These are phyloP conservation scores for Ceratocystiopsis minuta DNA, from an alignment of 2,329 filamentous ascomycete species.

Conservation along the genomic window DNA sequence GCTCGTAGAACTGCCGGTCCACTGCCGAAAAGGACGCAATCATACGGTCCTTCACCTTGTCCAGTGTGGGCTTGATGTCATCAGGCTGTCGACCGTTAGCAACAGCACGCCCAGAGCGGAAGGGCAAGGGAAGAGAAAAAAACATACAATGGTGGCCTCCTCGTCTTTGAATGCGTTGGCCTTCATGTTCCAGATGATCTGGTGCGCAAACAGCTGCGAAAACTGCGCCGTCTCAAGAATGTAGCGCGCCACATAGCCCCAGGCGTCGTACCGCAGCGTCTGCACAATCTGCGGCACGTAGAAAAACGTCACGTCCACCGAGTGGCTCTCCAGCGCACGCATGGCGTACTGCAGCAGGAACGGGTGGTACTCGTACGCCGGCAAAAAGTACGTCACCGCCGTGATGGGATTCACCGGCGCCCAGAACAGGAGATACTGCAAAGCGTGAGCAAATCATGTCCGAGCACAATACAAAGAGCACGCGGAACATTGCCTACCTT, in stretches of 20 bases:
- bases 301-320: slow-evolving; percentile 95
- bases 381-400: slow-evolving; percentile 82
- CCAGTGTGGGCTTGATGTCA: slow-evolving; percentile 79
- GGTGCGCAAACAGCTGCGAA: slow-evolving; percentile 95
- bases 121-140: background rate
- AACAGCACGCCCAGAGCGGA: background rate
- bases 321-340: slow-evolving; percentile 81
- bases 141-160: slow-evolving; percentile 59
- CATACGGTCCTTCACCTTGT: slow-evolving; percentile 74
- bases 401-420: slow-evolving; percentile 80
- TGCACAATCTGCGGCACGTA: slow-evolving; percentile 98
- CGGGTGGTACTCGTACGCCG: slow-evolving; percentile 77
- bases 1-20: slow-evolving; percentile 76
- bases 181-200: slow-evolving; percentile 99
- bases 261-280: slow-evolving; percentile 72
- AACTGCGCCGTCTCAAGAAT: slow-evolving; percentile 94
- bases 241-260: slow-evolving; percentile 91
- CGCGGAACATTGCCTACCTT: slow-evolving; percentile 35
- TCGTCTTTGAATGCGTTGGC: slow-evolving; percentile 98
- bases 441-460: slow-evolving; percentile 12
- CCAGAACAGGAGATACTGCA: slow-evolving; percentile 80
- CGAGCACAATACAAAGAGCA: slow-evolving; percentile 5
- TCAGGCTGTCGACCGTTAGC: slow-evolving; percentile 43
- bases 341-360: slow-evolving; percentile 95
- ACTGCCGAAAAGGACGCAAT: slow-evolving; percentile 61